These are phyloP conservation scores for Kentomonas sorsogonicus DNA, from an alignment of 208 protist genomes.

Conservation along the genomic window DNA sequence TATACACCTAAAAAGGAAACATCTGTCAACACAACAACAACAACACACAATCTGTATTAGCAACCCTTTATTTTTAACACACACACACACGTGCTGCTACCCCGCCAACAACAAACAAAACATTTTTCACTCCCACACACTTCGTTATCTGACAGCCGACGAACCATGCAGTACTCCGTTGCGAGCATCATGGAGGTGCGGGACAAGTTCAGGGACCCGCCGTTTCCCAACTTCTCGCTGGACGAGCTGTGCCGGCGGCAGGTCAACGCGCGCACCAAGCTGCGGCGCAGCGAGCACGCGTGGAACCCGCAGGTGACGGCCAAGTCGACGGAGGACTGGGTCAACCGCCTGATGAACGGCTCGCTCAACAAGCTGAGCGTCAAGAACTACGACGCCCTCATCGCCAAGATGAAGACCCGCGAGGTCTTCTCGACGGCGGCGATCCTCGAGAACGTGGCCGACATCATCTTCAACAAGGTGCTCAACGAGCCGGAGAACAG, in stretches of 20 bases:
- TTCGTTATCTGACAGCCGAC: too few relatives aligned
- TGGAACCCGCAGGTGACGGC: slow-evolving; percentile 66
- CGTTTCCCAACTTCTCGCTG: slow-evolving; percentile 83
- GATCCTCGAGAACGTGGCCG: slow-evolving; percentile 52
- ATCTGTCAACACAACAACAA: too few relatives aligned
- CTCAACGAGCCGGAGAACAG: slow-evolving; percentile 84
- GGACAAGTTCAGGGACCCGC: slow-evolving; percentile 59
- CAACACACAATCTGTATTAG: too few relatives aligned
- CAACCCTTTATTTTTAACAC: too few relatives aligned
- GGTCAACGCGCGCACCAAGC: slow-evolving; percentile 48
- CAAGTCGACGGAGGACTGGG: slow-evolving; percentile 76
- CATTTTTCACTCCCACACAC: too few relatives aligned
- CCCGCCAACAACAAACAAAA: too few relatives aligned
- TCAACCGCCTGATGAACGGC: slow-evolving; percentile 66
- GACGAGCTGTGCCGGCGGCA: slow-evolving; percentile 72
- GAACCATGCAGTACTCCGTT: slow-evolving; percentile 70
- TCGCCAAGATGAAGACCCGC: slow-evolving; percentile 50
- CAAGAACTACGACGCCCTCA: slow-evolving; percentile 63
- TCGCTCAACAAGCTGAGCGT: slow-evolving; percentile 81
- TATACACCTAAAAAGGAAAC: too few relatives aligned
- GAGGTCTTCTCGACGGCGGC: slow-evolving; percentile 60
- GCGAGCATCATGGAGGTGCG: slow-evolving; percentile 78
- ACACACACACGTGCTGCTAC: too few relatives aligned
- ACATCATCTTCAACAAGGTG: slow-evolving; percentile 78
- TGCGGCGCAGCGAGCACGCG: slow-evolving; percentile 78